phyloP scores from a whole-genome alignment of 176 grass and related monocot genomes.

The Leersia perrieri region DNA sequence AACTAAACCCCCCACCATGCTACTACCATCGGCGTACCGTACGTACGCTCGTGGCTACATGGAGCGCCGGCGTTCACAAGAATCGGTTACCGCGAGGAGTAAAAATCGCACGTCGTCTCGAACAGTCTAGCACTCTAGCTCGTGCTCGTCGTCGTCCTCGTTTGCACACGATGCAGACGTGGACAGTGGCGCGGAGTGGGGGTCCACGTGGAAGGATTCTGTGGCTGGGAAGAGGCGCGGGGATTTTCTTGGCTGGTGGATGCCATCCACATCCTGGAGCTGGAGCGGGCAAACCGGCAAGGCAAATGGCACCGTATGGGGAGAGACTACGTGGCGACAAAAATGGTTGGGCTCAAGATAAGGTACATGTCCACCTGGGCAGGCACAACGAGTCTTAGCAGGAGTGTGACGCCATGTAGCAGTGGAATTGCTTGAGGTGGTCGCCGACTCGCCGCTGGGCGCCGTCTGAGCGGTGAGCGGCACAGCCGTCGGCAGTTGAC shows the following conservation, averaged over 20 bases:
- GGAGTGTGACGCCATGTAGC: neutral
- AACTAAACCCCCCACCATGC: slow-evolving; percentile 56
- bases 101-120: slow-evolving; percentile 9
- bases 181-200: neutral
- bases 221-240: slow-evolving; percentile 37
- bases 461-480: too few species aligned
- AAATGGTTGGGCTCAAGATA: slow-evolving; percentile 30
- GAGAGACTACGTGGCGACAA: neutral
- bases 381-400: neutral
- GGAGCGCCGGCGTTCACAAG: slow-evolving; percentile 8
- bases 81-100: slow-evolving; percentile 13
- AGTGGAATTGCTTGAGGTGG: neutral
- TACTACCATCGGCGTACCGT: slow-evolving; percentile 23
- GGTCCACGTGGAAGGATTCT: slow-evolving; percentile 9
- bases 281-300: slow-evolving; percentile 33
- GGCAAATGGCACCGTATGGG: slow-evolving; percentile 37
- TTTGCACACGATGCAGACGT: neutral
- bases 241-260: slow-evolving; percentile 38
- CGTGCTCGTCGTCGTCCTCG: neutral
- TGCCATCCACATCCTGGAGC: slow-evolving; percentile 49
- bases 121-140: neutral
- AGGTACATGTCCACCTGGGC: slow-evolving; percentile 23
- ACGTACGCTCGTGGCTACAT: slow-evolving; percentile 10
- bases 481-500: too few species aligned
- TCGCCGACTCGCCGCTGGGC: too few species aligned